Evolutionary conservation across 2,329 filamentous ascomycete species (phyloP), one percentile per base, ranked within the genome.

Genomic region (Ambrosiella cleistominuta): DNA sequence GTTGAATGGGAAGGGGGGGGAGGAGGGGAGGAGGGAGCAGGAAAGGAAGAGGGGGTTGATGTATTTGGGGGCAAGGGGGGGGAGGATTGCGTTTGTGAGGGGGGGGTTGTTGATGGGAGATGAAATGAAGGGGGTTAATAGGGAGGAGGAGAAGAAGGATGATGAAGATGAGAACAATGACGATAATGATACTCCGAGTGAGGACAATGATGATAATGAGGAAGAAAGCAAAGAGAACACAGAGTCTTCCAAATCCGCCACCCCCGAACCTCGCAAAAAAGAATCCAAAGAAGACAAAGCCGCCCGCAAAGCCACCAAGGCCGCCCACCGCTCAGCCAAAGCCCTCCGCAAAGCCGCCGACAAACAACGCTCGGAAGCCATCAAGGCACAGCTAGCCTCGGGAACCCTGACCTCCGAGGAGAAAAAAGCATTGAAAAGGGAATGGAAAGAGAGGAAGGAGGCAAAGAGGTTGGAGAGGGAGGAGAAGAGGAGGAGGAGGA

Each of bases 1-100:
- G 57, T 72, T 98, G 59, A 98, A 98, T 69, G 93, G 91, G 55
- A 93, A 88, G 69, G 82, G 79, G 19, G 84, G 91, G 54, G 78
- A 81, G 65, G 85, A 93, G 64, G 59, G 56, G n/a, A 52, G 56
- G 17, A 52, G 55, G 13, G 79, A 82, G 67, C 77, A 80, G 65
- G 77, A 77, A 52, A 75, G 83, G 63, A 78, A 86, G 59, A 85
- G 86, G 72, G 77, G 87, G 65, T 81, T 81, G 62, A 73, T 82
- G 51, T 95, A 89, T 67, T 78, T 87, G 57, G 82, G 85, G 64
- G 77, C 79, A 65, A 87, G 83, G 69, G 59, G 59, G 12, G 89
- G 89, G 0, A 75, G 79, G 8, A 87, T 95, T 75, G 80, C 83
- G 54, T 98, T 98, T 69, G 84, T 98, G 27, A 82, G 77, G 60